phyloP scores from a whole-genome alignment of 257 asterid species.

The Salvia miltiorrhiza region DNA sequence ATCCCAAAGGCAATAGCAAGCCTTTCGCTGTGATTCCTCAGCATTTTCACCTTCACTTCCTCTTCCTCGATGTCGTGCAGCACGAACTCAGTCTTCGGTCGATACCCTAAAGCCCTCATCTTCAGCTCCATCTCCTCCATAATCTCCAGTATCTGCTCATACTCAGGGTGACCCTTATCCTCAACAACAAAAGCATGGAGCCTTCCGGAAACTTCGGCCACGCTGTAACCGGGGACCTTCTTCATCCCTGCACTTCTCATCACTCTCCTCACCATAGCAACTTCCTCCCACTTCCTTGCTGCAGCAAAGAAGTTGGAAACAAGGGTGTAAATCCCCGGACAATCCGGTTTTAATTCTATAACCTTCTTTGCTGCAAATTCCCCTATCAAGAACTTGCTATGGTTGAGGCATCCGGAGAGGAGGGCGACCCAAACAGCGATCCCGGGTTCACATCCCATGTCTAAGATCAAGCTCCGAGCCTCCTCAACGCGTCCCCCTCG shows the following conservation, averaged over 20 bases:
- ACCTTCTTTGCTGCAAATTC: constrained; percentile 64
- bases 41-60: constrained; percentile 47
- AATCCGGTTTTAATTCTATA: constrained; percentile 52
- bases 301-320: constrained; percentile 73
- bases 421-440: constrained; percentile 83
- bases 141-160: constrained; percentile 34
- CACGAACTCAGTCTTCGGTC: constrained; percentile 46
- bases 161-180: constrained; percentile 56
- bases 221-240: constrained; percentile 69
- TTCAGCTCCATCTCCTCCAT: constrained; percentile 46
- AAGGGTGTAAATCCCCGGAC: constrained; percentile 54
- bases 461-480: constrained; percentile 45
- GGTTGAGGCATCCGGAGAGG: constrained; percentile 70
- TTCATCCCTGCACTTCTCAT: constrained; percentile 58
- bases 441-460: constrained; percentile 48
- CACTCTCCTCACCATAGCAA: constrained; percentile 49
- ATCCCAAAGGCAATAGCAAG: constrained; percentile 64
- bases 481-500: constrained; percentile 75
- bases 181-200: constrained; percentile 62
- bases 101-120: constrained; percentile 56
- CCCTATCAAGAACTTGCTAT: constrained; percentile 53
- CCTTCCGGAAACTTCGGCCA: constrained; percentile 52
- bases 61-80: constrained; percentile 48
- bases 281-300: constrained; percentile 72
- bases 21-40: constrained; percentile 61